Base-by-base conservation (phyloP, 352 stramenopile species). In the Globisporangium perplexum region DNA sequence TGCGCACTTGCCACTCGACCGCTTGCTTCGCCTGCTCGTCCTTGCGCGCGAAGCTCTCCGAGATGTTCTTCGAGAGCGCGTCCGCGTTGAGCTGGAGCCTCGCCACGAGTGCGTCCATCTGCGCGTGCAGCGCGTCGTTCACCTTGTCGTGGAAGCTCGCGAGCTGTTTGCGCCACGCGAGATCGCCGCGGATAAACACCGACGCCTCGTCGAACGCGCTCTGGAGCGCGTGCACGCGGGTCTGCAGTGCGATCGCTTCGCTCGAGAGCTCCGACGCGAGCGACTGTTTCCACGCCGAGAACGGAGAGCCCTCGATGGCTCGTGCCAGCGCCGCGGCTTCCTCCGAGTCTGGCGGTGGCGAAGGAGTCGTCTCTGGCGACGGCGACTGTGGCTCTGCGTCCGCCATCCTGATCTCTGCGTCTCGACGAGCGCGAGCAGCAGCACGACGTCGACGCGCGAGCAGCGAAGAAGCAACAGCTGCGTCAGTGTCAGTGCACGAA, bases 81-180 rank as follows among this genome's bases (percentile, higher is more conserved):
- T 71, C 57, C 6, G 63, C 66, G 55, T 76, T 72, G 3, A 59
- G 53, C 43, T 66, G 56, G 14, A 89, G 44, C 7, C 50, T 62
- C 6, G 24, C 26, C 0, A 45, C 15, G 17, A 86, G 47, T 1
- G 4, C 22, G 5, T 52, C 55, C 26, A 84, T 58, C 12, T 69
- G 59, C 0, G 30, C 26, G 7, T 54, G 52, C 1, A 88, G 26
- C n/a, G 59, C 41, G 17, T 80, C 65, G 43, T 86, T 78, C 15
- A 81, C 53, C 23, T 59, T 63, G 44, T 80, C 71, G 51, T 85
- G 71, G 60, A 83, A 81, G 8, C 43, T 8, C 0, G 47, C 49
- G 17, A 86, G 39, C 47, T 88, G 74, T 54, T 79, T 80, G 10
- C 77, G 68, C 77, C 77, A 88, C 15, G 65, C 68, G n/a, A 72